These are phyloP conservation scores for Nemania serpens DNA, from an alignment of 2,329 filamentous ascomycete species.

Conservation along the genomic window DNA sequence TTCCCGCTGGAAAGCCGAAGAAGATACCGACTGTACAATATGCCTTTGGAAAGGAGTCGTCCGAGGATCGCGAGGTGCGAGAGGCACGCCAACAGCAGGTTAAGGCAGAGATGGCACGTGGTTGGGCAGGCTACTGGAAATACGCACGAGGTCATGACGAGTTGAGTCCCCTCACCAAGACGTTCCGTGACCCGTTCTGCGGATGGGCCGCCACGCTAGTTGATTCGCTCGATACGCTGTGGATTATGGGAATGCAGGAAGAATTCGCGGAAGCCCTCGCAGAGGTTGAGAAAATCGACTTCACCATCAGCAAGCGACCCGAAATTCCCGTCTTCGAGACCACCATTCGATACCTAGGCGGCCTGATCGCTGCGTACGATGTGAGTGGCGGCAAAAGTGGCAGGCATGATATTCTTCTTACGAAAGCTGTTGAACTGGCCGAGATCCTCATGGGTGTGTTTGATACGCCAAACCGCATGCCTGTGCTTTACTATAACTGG, in stretches of 20 bases:
- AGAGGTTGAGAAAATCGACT: constrained; percentile 70
- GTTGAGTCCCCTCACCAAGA: constrained; percentile 71
- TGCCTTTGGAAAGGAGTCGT: constrained; percentile 69
- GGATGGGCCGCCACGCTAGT: constrained; percentile 73
- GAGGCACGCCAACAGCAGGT: constrained; percentile 67
- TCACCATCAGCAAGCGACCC: constrained; percentile 68
- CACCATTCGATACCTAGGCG: constrained; percentile 87
- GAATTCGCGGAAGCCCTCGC: constrained; percentile 69
- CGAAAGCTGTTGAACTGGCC: constrained; percentile 73
- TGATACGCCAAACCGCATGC: constrained; percentile 93
- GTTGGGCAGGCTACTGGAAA: constrained; percentile 82
- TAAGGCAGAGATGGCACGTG: constrained; percentile 73
- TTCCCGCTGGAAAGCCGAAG: constrained; percentile 74
- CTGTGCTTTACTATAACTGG: constrained; percentile 80
- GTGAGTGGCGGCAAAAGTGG: constrained; percentile 67
- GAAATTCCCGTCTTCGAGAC: constrained; percentile 93
- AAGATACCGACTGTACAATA: constrained; percentile 78
- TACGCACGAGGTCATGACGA: constrained; percentile 89
- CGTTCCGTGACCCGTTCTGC: constrained; percentile 79
- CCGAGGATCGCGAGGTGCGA: constrained; percentile 63
- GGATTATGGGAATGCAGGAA: constrained; percentile 71
- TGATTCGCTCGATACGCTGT: constrained; percentile 71
- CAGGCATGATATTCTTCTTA: constrained; percentile 66
- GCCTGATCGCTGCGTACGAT: constrained; percentile 84
- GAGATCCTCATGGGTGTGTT: constrained; percentile 75